Evolutionary conservation across 768 basidiomycete genomes (phyloP), one percentile per base, ranked within the genome.

Genomic region (Phylloporus sp.): DNA sequence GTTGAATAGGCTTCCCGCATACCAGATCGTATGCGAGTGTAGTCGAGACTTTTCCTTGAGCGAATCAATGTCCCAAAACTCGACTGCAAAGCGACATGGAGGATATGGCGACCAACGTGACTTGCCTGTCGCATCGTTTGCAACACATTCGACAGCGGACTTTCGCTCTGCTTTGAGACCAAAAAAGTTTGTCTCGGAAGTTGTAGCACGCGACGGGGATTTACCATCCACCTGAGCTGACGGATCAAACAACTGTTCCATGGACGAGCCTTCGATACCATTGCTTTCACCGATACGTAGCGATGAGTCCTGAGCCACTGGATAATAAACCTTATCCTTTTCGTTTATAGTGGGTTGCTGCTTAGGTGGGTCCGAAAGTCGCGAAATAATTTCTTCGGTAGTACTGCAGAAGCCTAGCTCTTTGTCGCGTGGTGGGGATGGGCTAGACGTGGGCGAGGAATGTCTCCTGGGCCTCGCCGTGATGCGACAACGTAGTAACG

Each of bases 1-100:
- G 56, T 92, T 92, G 75, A 85, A 94, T 61, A 90, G 72, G 59
- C 81, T 91, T 9, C 94, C 94, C 2, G 88, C 92, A 64, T 93
- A 90, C 82, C 90, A 94, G 47, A 95, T 77, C 3, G 93, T 97
- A 49, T 84, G 82, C 8, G 88, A 91, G 66, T 95, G 84, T 45
- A 90, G 68, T 15, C 91, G 77, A 45, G 83, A 82, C 70, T 94
- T 95, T 71, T 95, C 93, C 52, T 84, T 86, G 34, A 97, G 76
- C 29, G 76, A 70, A 54, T 88, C 85, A 18, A 92, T 78, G 60
- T 88, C 86, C 86, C 89, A 95, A 64, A 95, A 95, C 68, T 95
- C 93, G 46, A 92, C 89, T 9, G 82, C 81, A 63, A 95, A 91
- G 20, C 93, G 80, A 69, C 77, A 88, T 0, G 94, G 94, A 40